phyloP scores from a whole-genome alignment of 495 filamentous ascomycete species.

The Neurospora sp. region DNA sequence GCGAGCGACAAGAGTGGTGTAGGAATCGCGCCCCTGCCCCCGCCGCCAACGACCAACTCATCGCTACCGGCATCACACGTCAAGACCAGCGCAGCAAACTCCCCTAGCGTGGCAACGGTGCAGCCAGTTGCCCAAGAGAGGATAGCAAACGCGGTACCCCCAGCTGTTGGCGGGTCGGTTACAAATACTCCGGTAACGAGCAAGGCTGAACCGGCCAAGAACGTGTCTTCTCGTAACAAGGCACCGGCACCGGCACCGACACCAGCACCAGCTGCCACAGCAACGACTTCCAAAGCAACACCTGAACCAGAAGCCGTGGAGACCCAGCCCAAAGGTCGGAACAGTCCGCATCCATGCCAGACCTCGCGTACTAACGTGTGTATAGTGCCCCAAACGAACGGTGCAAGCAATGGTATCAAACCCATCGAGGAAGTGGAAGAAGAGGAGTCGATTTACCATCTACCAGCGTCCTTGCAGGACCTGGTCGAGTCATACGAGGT shows the following conservation, averaged over 20 bases:
- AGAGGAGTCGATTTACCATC: constrained; percentile 84
- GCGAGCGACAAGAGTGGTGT: constrained; percentile 91
- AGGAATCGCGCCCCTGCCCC: constrained; percentile 85
- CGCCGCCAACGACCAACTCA: constrained; percentile 57
- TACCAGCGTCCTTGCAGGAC: constrained; percentile 85
- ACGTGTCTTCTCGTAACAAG: constrained; percentile 29
- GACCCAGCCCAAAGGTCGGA: constrained; percentile 9
- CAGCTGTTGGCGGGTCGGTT: constrained; percentile 13
- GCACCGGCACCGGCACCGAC: constrained; percentile 16
- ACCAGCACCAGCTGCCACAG: constrained; percentile 14
- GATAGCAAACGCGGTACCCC: constrained; percentile 11
- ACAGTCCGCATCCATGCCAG: background rate
- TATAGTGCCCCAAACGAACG: constrained; percentile 42
- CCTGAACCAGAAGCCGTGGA: constrained; percentile 5
- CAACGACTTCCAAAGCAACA: constrained; percentile 30
- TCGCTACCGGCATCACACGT: constrained; percentile 35
- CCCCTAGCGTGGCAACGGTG: constrained; percentile 28
- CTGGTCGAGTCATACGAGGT: constrained; percentile 82
- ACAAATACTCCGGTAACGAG: constrained; percentile 8
- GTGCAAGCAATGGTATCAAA: constrained; percentile 40
- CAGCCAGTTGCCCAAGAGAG: constrained; percentile 33
- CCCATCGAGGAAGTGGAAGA: constrained; percentile 39
- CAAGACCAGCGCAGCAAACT: constrained; percentile 35
- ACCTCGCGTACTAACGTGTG: constrained; percentile 14
- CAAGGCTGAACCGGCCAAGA: constrained; percentile 10